A percentile compares a stretch with the other conserved stretches of the same genome.
Evolutionary conservation across 352 stramenopile genomes (phyloP).

Genomic region (Phytophthora lateralis): DNA sequence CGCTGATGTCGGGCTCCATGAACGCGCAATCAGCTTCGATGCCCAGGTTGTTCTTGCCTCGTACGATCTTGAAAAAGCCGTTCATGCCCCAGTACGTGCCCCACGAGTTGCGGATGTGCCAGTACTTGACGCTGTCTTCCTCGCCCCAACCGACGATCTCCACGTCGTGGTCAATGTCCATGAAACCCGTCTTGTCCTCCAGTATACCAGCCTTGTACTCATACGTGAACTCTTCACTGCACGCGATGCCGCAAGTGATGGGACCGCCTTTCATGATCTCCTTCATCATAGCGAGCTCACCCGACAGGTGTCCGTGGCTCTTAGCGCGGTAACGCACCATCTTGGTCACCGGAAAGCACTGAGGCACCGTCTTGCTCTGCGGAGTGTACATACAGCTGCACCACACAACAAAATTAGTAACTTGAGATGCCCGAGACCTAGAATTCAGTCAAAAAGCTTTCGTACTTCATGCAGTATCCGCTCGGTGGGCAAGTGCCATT

Average conservation of each 20-base stretch:
- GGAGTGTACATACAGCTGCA: slow-evolving; percentile 82
- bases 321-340: slow-evolving; percentile 86
- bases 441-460: slow-evolving; percentile 7
- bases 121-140: slow-evolving; percentile 93
- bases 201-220: slow-evolving; percentile 95
- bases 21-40: slow-evolving; percentile 92
- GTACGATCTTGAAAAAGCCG: slow-evolving; percentile 95
- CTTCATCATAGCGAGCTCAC: slow-evolving; percentile 87
- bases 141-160: slow-evolving; percentile 93
- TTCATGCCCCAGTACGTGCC: slow-evolving; percentile 96
- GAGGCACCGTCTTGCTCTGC: slow-evolving; percentile 40
- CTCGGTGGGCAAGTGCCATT: slow-evolving; percentile 77
- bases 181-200: slow-evolving; percentile 88
- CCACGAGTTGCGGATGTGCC: slow-evolving; percentile 96
- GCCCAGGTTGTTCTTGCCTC: slow-evolving; percentile 92
- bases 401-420: slow-evolving; percentile 14
- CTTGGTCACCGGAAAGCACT: slow-evolving; percentile 79
- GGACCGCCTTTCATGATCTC: slow-evolving; percentile 80
- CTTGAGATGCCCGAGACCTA: neutral
- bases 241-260: slow-evolving; percentile 95
- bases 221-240: slow-evolving; percentile 81
- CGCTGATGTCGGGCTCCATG: slow-evolving; percentile 83
- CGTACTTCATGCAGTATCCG: slow-evolving; percentile 88
- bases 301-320: slow-evolving; percentile 61
- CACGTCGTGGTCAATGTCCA: slow-evolving; percentile 86